These are phyloP conservation scores for Dioszegia crocea DNA, from an alignment of 768 basidiomycete species.

Conservation along the genomic window DNA sequence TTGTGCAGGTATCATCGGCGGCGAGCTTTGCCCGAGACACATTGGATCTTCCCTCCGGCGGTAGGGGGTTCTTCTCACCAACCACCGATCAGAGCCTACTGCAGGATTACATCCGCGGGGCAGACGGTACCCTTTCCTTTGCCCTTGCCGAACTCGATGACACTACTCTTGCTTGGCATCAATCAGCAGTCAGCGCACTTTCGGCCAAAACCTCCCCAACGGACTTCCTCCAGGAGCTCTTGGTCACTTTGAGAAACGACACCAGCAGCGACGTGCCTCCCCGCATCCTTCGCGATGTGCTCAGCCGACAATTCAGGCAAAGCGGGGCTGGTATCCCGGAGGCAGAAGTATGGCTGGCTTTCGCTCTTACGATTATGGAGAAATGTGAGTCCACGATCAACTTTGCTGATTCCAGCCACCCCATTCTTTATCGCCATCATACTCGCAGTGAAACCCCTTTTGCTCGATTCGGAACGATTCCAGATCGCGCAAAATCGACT, in stretches of 20 bases:
- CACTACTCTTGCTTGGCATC: slow-evolving; percentile 20
- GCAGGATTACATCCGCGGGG: slow-evolving; percentile 37
- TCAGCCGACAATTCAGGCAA: slow-evolving; percentile 58
- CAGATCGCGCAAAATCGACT: slow-evolving; percentile 73
- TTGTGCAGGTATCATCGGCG: slow-evolving; percentile 67
- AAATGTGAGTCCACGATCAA: slow-evolving; percentile 54
- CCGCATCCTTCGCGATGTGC: slow-evolving; percentile 60
- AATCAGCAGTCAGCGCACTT: slow-evolving; percentile 9
- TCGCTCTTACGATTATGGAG: slow-evolving; percentile 64
- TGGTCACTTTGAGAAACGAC: slow-evolving; percentile 15
- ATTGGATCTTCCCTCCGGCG: slow-evolving; percentile 56
- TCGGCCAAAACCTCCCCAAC: not conserved
- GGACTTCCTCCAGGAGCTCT: slow-evolving; percentile 25
- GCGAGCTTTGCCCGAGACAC: slow-evolving; percentile 63
- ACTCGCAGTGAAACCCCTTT: slow-evolving; percentile 59
- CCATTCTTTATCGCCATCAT: slow-evolving; percentile 66
- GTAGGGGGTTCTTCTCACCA: slow-evolving; percentile 57
- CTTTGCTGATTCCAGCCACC: slow-evolving; percentile 56
- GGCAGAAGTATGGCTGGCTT: slow-evolving; percentile 69
- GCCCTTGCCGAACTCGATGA: slow-evolving; percentile 21
- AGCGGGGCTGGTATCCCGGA: slow-evolving; percentile 62
- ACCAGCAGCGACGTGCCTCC: slow-evolving; percentile 50
- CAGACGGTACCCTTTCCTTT: slow-evolving; percentile 31
- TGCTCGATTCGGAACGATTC: slow-evolving; percentile 55
- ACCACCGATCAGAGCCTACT: slow-evolving; percentile 52